These are phyloP conservation scores for Coniferiporia weirii DNA, from an alignment of 1,284 basidiomycete species.

Conservation along the genomic window DNA sequence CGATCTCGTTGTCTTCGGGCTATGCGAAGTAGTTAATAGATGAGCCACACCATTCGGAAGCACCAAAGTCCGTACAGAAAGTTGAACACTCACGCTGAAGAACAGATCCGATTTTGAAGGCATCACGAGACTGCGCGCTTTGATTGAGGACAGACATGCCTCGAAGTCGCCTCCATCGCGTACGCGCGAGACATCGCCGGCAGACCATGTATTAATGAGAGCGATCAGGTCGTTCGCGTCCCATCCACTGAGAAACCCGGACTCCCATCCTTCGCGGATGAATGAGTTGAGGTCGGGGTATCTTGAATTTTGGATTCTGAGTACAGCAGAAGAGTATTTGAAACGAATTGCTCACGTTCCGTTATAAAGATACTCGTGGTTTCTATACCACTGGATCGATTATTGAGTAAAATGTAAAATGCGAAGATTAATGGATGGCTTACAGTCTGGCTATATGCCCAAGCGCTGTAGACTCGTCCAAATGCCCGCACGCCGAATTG, in stretches of 20 bases:
- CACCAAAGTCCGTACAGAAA: neutral
- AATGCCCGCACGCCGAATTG: conserved; percentile 50
- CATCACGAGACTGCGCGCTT: conserved; percentile 50
- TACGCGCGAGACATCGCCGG: conserved; percentile 45
- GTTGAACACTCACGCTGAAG: conserved; percentile 39
- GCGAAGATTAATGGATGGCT: conserved; percentile 16
- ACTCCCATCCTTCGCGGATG: conserved; percentile 50
- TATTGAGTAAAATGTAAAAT: neutral
- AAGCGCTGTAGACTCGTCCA: conserved; percentile 52
- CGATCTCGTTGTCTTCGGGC: conserved; percentile 53
- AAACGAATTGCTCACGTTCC: conserved; percentile 32
- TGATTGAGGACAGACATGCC: conserved; percentile 37
- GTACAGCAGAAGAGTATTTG: neutral
- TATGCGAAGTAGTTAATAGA: conserved; percentile 23
- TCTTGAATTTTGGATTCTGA: conserved; percentile 23
- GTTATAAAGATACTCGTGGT: conserved; percentile 40
- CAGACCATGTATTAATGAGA: conserved; percentile 50
- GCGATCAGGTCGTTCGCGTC: conserved; percentile 54
- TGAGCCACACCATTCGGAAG: no score
- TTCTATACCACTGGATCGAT: conserved; percentile 46
- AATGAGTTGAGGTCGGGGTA: conserved; percentile 46
- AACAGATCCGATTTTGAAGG: conserved; percentile 56
- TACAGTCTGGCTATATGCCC: conserved; percentile 55
- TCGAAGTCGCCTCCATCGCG: conserved; percentile 39
- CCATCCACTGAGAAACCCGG: conserved; percentile 39